Percentiles rank a stretch among this genome's conserved stretches.
Evolutionary conservation across 1,139 yeast species (phyloP).

Genomic region (Torulaspora pretoriensis): DNA sequence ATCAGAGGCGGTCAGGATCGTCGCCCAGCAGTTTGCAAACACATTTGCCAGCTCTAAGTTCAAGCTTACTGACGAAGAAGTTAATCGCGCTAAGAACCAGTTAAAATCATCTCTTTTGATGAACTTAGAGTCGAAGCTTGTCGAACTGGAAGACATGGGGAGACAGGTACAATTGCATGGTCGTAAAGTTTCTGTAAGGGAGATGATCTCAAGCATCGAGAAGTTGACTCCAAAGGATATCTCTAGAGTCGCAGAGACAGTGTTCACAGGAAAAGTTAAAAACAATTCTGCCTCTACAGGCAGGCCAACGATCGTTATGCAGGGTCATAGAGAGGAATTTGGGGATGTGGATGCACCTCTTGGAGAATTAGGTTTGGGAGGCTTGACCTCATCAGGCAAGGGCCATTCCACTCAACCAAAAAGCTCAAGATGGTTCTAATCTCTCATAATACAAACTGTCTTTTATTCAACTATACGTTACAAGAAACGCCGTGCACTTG

Average conservation of each 20-base stretch:
- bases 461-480: background rate
- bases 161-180: slow-evolving; percentile 89
- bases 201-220: slow-evolving; percentile 79
- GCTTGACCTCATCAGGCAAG: slow-evolving; percentile 17
- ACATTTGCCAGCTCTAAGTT: slow-evolving; percentile 54
- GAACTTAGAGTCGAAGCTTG: slow-evolving; percentile 90
- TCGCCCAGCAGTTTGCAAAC: slow-evolving; percentile 69
- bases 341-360: slow-evolving; percentile 76
- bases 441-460: slow-evolving; percentile 1
- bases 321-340: slow-evolving; percentile 78
- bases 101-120: slow-evolving; percentile 81
- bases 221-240: slow-evolving; percentile 62
- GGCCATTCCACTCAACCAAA: slow-evolving; percentile 5
- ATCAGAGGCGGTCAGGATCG: slow-evolving; percentile 72
- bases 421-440: slow-evolving; percentile 19
- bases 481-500: background rate
- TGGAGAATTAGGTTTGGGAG: slow-evolving; percentile 71
- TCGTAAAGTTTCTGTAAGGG: slow-evolving; percentile 68
- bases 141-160: slow-evolving; percentile 90
- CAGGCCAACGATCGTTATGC: slow-evolving; percentile 77
- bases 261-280: slow-evolving; percentile 62
- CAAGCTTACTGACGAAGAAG: slow-evolving; percentile 63
- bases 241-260: slow-evolving; percentile 66
- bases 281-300: slow-evolving; percentile 53
- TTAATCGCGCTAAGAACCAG: slow-evolving; percentile 87